Percentiles rank a stretch among this genome's conserved stretches.
Evolutionary conservation across 2,329 filamentous ascomycete species (phyloP).

Genomic region (Parafenestella ontariensis): DNA sequence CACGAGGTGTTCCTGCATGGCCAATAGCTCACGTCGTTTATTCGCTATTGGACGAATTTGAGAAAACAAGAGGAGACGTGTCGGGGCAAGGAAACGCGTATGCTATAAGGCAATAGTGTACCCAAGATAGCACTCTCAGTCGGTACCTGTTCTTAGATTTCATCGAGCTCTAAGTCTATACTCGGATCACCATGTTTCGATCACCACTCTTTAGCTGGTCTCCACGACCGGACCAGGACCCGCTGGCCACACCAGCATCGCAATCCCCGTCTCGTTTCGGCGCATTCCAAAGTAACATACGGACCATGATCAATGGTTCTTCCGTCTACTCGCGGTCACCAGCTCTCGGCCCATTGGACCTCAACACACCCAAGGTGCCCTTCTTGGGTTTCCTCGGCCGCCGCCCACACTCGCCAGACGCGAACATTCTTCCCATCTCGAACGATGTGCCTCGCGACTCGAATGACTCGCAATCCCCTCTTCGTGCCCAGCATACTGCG

Average conservation of each 20-base stretch:
- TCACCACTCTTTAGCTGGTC: conserved; percentile 43
- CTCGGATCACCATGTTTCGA: conserved; percentile 38
- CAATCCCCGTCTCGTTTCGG: conserved; percentile 28
- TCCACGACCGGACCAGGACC: conserved; percentile 39
- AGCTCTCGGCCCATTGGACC: conserved; percentile 23
- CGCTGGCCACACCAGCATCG: conserved; percentile 29
- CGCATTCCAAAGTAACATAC: conserved; percentile 29
- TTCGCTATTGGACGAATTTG: conserved; percentile 27
- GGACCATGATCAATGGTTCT: conserved; percentile 45
- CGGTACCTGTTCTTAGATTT: conserved; percentile 18
- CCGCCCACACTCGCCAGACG: conserved; percentile 35
- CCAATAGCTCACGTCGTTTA: conserved; percentile 27
- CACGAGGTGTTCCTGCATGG: conserved; percentile 35
- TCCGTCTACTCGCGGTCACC: conserved; percentile 48
- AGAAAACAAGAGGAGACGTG: conserved; percentile 29
- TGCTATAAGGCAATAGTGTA: conserved; percentile 38
- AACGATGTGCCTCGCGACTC: conserved; percentile 33
- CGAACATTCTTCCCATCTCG: conserved; percentile 22
- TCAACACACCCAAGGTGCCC: conserved; percentile 43
- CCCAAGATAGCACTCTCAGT: conserved; percentile 20
- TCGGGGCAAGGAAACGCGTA: conserved; percentile 23
- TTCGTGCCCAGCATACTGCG: conserved; percentile 44
- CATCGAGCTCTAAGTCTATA: conserved; percentile 11
- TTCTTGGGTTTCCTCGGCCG: conserved; percentile 40
- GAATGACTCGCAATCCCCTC: conserved; percentile 37